phyloP scores from a whole-genome alignment of 2,329 filamentous ascomycete species.

The Fusarium protoensiforme region DNA sequence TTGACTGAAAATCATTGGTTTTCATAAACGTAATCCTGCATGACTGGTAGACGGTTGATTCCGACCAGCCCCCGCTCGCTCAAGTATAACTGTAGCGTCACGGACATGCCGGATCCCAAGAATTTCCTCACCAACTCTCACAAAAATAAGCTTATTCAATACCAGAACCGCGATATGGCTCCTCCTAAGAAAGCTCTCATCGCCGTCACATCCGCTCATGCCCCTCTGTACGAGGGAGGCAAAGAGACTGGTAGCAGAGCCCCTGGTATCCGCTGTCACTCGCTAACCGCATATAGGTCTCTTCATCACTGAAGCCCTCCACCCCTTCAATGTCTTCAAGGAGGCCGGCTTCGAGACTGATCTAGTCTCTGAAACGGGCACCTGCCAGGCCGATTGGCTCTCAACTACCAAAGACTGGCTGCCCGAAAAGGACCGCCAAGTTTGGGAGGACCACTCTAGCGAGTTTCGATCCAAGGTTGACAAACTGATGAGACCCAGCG shows the following conservation, averaged over 20 bases:
- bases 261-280: background rate
- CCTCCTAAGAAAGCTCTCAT: slow-evolving; percentile 20
- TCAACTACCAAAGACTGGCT: background rate
- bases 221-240: slow-evolving; percentile 12
- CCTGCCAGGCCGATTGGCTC: background rate
- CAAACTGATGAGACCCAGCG: slow-evolving; percentile 50
- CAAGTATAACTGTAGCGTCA: background rate
- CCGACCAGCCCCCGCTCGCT: background rate
- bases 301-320: background rate
- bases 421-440: background rate
- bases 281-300: background rate
- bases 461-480: slow-evolving; percentile 59
- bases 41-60: background rate
- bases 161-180: slow-evolving; percentile 1
- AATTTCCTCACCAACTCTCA: background rate
- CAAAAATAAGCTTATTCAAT: background rate
- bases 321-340: background rate
- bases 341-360: background rate
- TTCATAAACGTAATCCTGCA: background rate
- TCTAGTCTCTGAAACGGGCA: background rate
- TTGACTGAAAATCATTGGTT: background rate
- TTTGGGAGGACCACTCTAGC: slow-evolving; percentile 53
- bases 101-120: background rate
- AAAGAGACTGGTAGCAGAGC: slow-evolving; percentile 2
- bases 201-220: slow-evolving; percentile 18